A percentile compares a stretch with the other conserved stretches of the same genome.
Conservation (phyloP, 2,329 filamentous ascomycete species). For the Fusarium avenaceum region DNA sequence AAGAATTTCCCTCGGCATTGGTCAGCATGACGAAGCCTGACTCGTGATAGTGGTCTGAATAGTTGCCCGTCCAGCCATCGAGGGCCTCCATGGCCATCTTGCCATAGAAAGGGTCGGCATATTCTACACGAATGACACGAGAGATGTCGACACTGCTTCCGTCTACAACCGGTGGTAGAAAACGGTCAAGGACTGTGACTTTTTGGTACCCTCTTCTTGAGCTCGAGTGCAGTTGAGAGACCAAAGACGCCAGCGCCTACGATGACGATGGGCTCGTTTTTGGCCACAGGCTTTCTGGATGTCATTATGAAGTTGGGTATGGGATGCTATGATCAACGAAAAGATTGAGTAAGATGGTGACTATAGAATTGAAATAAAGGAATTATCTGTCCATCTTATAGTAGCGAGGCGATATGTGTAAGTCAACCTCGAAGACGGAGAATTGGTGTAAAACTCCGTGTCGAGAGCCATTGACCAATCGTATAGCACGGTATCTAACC, state of each 20-base stretch:
- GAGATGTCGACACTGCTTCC: constrained; percentile 59
- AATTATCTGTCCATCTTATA: neutral
- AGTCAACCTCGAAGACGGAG: constrained; percentile 10
- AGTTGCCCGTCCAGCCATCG: constrained; percentile 47
- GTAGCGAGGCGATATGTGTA: constrained; percentile 9
- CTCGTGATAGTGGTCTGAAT: constrained; percentile 50
- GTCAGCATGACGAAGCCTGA: constrained; percentile 53
- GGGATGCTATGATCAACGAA: too few species aligned
- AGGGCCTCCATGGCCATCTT: constrained; percentile 62
- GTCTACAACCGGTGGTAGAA: constrained; percentile 54
- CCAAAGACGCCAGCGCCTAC: constrained; percentile 65
- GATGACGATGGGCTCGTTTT: constrained; percentile 52
- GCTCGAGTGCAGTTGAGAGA: constrained; percentile 63
- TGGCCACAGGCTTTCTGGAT: constrained; percentile 33
- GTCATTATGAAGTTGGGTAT: constrained; percentile 25
- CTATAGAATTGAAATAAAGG: neutral
- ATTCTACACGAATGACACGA: constrained; percentile 66
- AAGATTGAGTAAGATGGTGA: too few species aligned
- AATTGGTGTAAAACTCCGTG: constrained; percentile 28
- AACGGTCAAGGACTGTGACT: constrained; percentile 62
- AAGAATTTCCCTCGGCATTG: constrained; percentile 35
- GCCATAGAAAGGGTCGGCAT: constrained; percentile 73
- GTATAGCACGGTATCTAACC: constrained; percentile 16
- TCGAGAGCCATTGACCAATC: constrained; percentile 31
- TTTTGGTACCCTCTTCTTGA: constrained; percentile 59